These are phyloP conservation scores for Exophiala spinifera DNA, from an alignment of 2,329 filamentous ascomycete species.

Conservation along the genomic window DNA sequence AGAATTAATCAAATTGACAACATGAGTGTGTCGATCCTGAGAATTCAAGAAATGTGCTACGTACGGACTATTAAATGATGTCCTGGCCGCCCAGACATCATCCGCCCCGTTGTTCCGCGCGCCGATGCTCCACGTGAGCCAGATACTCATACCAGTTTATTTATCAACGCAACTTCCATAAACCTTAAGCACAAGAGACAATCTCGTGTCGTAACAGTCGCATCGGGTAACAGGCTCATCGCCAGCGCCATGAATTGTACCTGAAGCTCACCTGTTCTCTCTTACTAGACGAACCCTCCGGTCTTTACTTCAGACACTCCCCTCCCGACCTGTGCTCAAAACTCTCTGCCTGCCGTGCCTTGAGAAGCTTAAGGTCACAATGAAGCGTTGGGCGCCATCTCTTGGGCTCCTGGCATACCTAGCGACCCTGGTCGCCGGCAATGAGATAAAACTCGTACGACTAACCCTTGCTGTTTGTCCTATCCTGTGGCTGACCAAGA, in stretches of 20 bases:
- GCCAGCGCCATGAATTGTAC: too few species aligned
- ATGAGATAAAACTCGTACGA: conserved; percentile 47
- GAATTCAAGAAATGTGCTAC: too few species aligned
- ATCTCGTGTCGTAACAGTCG: too few species aligned
- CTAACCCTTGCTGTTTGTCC: neutral
- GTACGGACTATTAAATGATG: neutral
- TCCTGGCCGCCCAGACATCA: neutral
- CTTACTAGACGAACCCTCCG: neutral
- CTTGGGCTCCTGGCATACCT: conserved; percentile 27
- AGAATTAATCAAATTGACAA: too few species aligned
- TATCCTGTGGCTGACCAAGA: conserved; percentile 5
- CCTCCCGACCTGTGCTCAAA: neutral
- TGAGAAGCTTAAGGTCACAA: conserved; percentile 2
- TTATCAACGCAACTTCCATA: too few species aligned
- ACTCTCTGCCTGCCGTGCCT: neutral
- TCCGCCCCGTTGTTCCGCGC: neutral
- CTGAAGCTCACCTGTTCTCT: too few species aligned
- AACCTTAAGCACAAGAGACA: too few species aligned
- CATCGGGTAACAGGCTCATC: too few species aligned
- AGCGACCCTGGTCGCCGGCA: conserved; percentile 36
- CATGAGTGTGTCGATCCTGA: too few species aligned
- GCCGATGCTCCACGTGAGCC: neutral
- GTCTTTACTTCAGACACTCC: neutral
- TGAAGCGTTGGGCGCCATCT: conserved; percentile 27
- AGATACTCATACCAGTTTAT: too few species aligned